phyloP scores from a whole-genome alignment of 495 filamentous ascomycete genomes.

The Aspergillus sclerotiicarbonarius region DNA sequence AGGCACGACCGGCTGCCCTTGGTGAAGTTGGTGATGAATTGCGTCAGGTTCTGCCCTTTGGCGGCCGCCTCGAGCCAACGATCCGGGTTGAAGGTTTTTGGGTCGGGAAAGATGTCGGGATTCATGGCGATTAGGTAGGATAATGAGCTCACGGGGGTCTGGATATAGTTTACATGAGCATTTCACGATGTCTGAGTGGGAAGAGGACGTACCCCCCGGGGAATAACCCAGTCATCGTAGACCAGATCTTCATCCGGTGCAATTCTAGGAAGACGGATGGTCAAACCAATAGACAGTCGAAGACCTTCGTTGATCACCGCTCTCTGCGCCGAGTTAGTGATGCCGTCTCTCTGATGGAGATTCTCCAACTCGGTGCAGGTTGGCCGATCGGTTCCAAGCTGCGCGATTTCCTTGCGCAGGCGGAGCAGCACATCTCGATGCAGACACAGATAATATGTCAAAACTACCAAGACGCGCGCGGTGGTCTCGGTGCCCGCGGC shows the following conservation, averaged over 20 bases:
- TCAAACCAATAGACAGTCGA: constrained; percentile 30
- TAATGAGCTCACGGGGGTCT: constrained; percentile 42
- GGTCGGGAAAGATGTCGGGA: constrained; percentile 38
- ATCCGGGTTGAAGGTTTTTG: constrained; percentile 40
- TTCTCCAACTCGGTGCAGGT: constrained; percentile 34
- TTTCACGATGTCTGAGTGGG: background rate
- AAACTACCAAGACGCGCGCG: constrained; percentile 23
- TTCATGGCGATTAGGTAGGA: constrained; percentile 40
- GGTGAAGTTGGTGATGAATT: constrained; percentile 27
- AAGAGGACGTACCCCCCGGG: constrained; percentile 16
- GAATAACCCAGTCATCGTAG: constrained; percentile 30
- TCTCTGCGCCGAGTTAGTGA: constrained; percentile 17
- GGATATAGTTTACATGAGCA: constrained; percentile 4
- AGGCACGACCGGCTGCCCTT: constrained; percentile 27
- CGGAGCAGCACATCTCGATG: constrained; percentile 19
- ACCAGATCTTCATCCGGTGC: constrained; percentile 28
- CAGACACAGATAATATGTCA: constrained; percentile 28
- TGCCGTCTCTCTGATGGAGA: background rate
- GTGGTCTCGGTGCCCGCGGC: constrained; percentile 39
- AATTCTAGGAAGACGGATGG: constrained; percentile 32
- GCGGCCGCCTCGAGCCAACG: constrained; percentile 38
- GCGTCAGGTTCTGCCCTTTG: constrained; percentile 15
- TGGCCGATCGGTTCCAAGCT: constrained; percentile 12
- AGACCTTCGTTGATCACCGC: constrained; percentile 42
- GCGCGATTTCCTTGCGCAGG: constrained; percentile 27